phyloP scores from a whole-genome alignment of 352 stramenopile species.

The Phytopythium aichiense region DNA sequence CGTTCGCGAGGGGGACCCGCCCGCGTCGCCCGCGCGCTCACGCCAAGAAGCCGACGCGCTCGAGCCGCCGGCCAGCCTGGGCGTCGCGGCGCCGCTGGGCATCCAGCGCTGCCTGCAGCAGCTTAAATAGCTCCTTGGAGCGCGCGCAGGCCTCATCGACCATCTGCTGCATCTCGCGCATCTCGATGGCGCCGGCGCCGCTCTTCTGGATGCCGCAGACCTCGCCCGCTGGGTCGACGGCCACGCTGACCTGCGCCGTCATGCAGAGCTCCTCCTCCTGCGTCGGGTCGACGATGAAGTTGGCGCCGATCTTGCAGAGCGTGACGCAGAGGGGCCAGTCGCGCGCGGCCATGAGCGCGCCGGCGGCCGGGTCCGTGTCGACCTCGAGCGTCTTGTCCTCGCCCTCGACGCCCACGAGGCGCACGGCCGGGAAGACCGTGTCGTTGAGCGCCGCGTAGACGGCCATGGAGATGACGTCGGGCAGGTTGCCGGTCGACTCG shows the following conservation, averaged over 20 bases:
- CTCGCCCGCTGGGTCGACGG: slow-evolving; percentile 48
- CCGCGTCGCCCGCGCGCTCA: slow-evolving; percentile 9
- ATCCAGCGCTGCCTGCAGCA: slow-evolving; percentile 41
- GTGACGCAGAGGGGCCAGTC: slow-evolving; percentile 75
- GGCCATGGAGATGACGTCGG: slow-evolving; percentile 72
- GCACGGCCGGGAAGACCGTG: slow-evolving; percentile 71
- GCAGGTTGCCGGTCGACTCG: slow-evolving; percentile 70
- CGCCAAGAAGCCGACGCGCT: slow-evolving; percentile 67
- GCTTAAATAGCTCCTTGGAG: slow-evolving; percentile 61
- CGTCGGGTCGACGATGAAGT: slow-evolving; percentile 62
- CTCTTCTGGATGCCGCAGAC: slow-evolving; percentile 80
- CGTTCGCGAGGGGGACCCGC: no score
- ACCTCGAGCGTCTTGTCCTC: slow-evolving; percentile 79
- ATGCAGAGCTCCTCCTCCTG: slow-evolving; percentile 80
- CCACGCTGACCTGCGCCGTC: slow-evolving; percentile 67
- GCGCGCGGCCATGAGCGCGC: slow-evolving; percentile 42
- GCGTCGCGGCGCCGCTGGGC: slow-evolving; percentile 49
- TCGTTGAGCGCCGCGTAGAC: slow-evolving; percentile 80
- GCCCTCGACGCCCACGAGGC: slow-evolving; percentile 63
- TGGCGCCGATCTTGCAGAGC: slow-evolving; percentile 66
- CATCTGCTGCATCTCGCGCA: slow-evolving; percentile 79
- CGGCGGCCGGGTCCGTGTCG: slow-evolving; percentile 59
- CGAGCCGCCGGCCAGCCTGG: slow-evolving; percentile 36
- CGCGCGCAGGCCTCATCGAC: slow-evolving; percentile 63
- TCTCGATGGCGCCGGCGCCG: slow-evolving; percentile 55